Percentiles rank a stretch among this genome's conserved stretches.
These are phyloP conservation scores for Cryptococcus hybrid DNA, from an alignment of 1,284 basidiomycete genomes.

Conservation along the genomic window DNA sequence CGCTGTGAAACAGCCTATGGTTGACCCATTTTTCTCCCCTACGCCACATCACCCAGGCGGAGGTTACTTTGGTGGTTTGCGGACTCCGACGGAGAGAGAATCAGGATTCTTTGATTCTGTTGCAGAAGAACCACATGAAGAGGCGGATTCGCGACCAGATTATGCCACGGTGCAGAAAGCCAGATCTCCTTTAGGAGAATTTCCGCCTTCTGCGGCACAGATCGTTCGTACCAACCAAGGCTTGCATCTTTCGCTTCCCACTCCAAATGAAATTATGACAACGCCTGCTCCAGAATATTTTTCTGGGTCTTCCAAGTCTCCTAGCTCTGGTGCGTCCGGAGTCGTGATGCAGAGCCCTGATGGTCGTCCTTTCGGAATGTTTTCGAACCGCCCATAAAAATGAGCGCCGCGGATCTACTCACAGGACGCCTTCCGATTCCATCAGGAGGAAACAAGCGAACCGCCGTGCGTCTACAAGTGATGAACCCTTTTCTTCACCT, in stretches of 20 bases:
- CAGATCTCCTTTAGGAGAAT: constrained; percentile 35
- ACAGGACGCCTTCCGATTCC: constrained; percentile 17
- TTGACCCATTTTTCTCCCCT: constrained; percentile 86
- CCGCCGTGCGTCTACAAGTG: constrained; percentile 22
- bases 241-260: constrained; percentile 51
- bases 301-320: constrained; percentile 64
- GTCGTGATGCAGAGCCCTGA: constrained; percentile 89
- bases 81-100: constrained; percentile 26
- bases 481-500: constrained; percentile 7
- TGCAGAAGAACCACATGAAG: constrained; percentile 21
- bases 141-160: background rate
- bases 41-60: constrained; percentile 73
- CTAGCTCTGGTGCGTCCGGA: constrained; percentile 76
- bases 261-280: constrained; percentile 59
- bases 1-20: constrained; percentile 72
- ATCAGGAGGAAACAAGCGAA: constrained; percentile 15
- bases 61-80: constrained; percentile 25
- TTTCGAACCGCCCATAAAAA: constrained; percentile 72
- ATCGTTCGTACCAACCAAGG: constrained; percentile 19
- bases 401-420: constrained; percentile 25
- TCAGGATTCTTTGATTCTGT: constrained; percentile 42
- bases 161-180: constrained; percentile 12
- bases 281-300: constrained; percentile 87
- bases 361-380: constrained; percentile 88
- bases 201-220: constrained; percentile 27